phyloP scores from a whole-genome alignment of 2,329 filamentous ascomycete species.

The Trichothecium roseum region DNA sequence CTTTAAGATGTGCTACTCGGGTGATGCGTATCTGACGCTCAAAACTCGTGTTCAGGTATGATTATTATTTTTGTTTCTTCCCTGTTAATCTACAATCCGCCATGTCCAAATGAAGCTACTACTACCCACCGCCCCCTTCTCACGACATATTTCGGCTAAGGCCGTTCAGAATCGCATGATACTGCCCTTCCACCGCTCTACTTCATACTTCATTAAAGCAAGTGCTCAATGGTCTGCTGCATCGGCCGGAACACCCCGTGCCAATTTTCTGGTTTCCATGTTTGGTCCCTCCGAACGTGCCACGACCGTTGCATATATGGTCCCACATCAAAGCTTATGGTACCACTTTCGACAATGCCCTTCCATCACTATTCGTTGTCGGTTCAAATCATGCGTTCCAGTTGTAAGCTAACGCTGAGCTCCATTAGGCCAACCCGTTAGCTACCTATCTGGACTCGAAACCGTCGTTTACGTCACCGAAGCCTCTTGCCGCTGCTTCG shows the following conservation, averaged over 20 bases:
- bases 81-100: slow-evolving; percentile 1
- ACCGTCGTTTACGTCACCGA: slow-evolving; percentile 83
- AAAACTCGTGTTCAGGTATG: slow-evolving; percentile 88
- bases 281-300: slow-evolving; percentile 6
- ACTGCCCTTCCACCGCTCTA: no score
- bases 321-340: no score
- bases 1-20: slow-evolving; percentile 98
- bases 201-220: no score
- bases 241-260: no score
- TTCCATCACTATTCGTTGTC: no score
- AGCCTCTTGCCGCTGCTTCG: slow-evolving; percentile 81
- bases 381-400: no score
- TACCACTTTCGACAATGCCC: no score
- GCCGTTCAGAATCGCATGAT: no score
- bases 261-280: background rate
- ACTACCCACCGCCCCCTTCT: no score
- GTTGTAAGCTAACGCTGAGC: slow-evolving; percentile 30
- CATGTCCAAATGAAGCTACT: background rate
- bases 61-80: slow-evolving; percentile 13
- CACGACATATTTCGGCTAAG: no score
- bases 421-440: slow-evolving; percentile 72
- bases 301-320: no score
- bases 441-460: slow-evolving; percentile 93
- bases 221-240: no score
- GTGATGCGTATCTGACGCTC: slow-evolving; percentile 89